Conservation (phyloP, 805 yeast genomes). For the Saturnispora besseyi region DNA sequence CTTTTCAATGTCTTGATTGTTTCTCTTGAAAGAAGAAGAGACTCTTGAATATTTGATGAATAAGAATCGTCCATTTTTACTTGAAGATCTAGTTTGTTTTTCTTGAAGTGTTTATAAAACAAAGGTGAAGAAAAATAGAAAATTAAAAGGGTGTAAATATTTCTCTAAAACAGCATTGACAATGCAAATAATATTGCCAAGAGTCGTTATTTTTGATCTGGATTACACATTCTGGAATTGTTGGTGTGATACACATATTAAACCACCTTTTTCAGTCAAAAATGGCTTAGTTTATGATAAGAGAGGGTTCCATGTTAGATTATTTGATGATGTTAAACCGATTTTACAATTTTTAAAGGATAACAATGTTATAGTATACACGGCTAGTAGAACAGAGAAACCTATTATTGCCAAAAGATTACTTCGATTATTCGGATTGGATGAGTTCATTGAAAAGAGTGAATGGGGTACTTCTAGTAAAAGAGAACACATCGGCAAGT, state of each 20-base stretch:
- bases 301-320: constrained; percentile 44
- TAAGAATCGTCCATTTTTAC: not conserved
- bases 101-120: no score
- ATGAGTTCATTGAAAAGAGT: constrained; percentile 43
- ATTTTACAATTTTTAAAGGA: constrained; percentile 46
- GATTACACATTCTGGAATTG: constrained; percentile 79
- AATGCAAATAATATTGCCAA: constrained; percentile 24
- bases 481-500: constrained; percentile 43
- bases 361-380: constrained; percentile 43
- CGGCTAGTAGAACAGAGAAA: constrained; percentile 74
- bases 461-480: constrained; percentile 68
- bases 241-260: constrained; percentile 74
- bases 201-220: constrained; percentile 61
- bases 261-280: constrained; percentile 37
- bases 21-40: not conserved
- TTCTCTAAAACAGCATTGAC: no score
- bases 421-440: constrained; percentile 43
- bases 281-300: constrained; percentile 32
- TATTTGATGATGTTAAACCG: constrained; percentile 61
- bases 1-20: not conserved
- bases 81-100: no score
- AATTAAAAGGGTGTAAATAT: no score
- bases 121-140: no score
- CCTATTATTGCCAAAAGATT: constrained; percentile 69
- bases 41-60: not conserved